A percentile compares a stretch with the other conserved stretches of the same genome.
Evolutionary conservation across 441 rosid species (phyloP).

Genomic region (Gossypium gossypioides): DNA sequence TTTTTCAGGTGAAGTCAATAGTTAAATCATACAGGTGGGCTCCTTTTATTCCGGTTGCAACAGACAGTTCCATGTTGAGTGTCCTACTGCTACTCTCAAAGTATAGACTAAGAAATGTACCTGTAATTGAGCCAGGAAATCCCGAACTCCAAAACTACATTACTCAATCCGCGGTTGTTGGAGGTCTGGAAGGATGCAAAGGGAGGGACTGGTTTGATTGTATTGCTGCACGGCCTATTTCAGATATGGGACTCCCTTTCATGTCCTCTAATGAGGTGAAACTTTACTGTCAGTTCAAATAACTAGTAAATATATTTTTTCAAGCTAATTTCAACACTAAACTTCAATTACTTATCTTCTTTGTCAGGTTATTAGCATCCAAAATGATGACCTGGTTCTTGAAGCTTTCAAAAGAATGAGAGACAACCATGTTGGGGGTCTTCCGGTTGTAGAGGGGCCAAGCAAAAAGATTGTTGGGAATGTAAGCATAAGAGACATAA

Average conservation of each 20-base stretch:
- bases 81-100: constrained; percentile 71
- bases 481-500: constrained; percentile 65
- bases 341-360: constrained; percentile 10
- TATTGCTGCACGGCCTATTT: constrained; percentile 44
- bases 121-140: constrained; percentile 57
- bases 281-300: not conserved
- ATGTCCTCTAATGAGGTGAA: constrained; percentile 53
- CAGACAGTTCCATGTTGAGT: constrained; percentile 75
- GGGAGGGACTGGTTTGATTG: constrained; percentile 92
- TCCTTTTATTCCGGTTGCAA: constrained; percentile 69
- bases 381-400: constrained; percentile 48
- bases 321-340: not conserved
- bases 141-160: constrained; percentile 68
- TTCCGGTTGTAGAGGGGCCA: constrained; percentile 55
- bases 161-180: constrained; percentile 74
- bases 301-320: not conserved
- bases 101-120: constrained; percentile 68
- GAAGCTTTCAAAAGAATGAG: constrained; percentile 77
- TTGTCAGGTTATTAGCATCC: constrained; percentile 51
- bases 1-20: constrained; percentile 55
- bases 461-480: constrained; percentile 53
- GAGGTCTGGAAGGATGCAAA: constrained; percentile 66
- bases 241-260: constrained; percentile 78
- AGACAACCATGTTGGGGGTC: constrained; percentile 66
- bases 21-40: constrained; percentile 67